phyloP scores from a whole-genome alignment of 352 stramenopile genomes.

The Blastocystis sp. region DNA sequence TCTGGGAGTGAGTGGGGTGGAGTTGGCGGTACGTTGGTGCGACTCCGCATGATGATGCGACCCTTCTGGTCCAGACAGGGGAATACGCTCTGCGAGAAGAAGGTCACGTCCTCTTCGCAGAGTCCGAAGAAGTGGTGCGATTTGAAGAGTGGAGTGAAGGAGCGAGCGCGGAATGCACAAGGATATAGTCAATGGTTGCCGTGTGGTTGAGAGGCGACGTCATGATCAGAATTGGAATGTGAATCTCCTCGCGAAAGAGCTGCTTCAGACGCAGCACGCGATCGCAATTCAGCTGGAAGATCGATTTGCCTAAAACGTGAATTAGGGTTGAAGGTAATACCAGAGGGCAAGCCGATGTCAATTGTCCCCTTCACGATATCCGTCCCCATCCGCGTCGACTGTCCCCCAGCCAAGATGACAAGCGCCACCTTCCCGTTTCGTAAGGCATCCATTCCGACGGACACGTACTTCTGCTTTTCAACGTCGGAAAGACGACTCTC shows the following conservation, averaged over 20 bases:
- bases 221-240: neutral
- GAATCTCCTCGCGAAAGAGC: neutral
- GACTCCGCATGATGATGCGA: neutral
- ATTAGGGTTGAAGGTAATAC: neutral
- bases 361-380: neutral
- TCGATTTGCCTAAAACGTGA: neutral
- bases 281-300: neutral
- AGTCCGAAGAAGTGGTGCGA: neutral
- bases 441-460: neutral
- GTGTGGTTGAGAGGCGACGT: neutral
- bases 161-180: neutral
- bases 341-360: neutral
- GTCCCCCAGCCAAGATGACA: neutral
- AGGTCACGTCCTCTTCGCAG: neutral
- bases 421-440: neutral
- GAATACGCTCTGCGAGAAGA: neutral
- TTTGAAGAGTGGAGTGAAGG: neutral
- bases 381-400: neutral
- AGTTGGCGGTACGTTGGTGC: neutral
- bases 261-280: neutral
- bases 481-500: neutral
- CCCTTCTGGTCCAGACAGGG: neutral
- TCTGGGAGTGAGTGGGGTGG: neutral
- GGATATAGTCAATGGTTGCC: neutral
- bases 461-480: neutral